Base-by-base conservation (phyloP, 2,329 filamentous ascomycete species). In the Aureobasidium sp. region DNA sequence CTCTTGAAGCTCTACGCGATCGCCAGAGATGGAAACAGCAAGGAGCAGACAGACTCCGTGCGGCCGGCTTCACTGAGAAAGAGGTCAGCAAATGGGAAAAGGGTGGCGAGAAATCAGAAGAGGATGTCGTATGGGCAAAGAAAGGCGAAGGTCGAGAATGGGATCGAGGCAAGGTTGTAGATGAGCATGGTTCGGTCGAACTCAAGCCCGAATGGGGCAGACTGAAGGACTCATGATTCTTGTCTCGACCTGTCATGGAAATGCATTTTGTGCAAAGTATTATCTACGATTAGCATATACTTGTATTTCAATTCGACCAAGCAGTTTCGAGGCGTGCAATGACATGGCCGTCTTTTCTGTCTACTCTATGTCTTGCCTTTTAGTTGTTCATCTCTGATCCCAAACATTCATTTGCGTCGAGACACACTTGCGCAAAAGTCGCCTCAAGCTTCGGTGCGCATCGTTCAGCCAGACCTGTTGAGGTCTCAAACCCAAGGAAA, bases 31-130 rank as follows among this genome's bases (percentile, higher is more conserved):
- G 89, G 84, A 86, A 85, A 68, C 81, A 86, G 65, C 84, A 86
- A 66, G 90, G 91, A 34, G 89, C 89, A 7, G 86, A 91, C 58
- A 79, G 91, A 62, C 76, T 97, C 63, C 85, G 85, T 37, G 84
- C 83, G 25, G 91, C 90, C 0, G 92, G 91, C 0, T 95, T 96
- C 69, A 85, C 83, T 1, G 88, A 91, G 16, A 83, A 85, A 5
- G 84, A 91, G 68, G 84, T 96, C 63, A 79, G 81, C 67, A 86
- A 85, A 65, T 91, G 88, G 85, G 86, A 87, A 71, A 85, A 79
- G 55, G 76, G 81, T 30, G 83, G 83, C 1, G 87, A 88, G 69
- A 78, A 82, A 29, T 69, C 85, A 47, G 78, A 81, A 65, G 78
- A 78, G 9, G 78, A 84, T 68, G 68, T 75, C 30, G 66, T 59